These are phyloP conservation scores for Posidonia australis DNA, from an alignment of 106 monocot species.

Conservation along the genomic window DNA sequence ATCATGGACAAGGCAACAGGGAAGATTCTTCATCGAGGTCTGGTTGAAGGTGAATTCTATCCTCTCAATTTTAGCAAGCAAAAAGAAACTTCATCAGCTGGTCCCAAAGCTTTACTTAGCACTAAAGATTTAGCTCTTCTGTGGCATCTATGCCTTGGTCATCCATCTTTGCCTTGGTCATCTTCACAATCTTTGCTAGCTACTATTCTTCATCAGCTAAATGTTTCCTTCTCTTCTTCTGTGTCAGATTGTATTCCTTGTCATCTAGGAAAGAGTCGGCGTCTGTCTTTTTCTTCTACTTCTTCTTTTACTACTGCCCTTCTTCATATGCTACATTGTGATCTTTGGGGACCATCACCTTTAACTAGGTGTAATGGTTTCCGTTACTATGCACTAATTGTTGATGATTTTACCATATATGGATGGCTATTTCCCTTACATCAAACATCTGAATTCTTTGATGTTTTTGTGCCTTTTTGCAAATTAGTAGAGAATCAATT, in stretches of 20 bases:
- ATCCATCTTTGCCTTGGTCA: too few species aligned
- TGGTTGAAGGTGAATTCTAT: not conserved
- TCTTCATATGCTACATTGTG: not conserved
- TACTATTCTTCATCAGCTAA: not conserved
- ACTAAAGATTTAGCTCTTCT: not conserved
- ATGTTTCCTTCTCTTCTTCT: not conserved
- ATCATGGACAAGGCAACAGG: constrained; percentile 1
- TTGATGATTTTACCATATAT: constrained; percentile 4
- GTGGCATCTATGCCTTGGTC: constrained; percentile 1
- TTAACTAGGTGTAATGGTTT: not conserved
- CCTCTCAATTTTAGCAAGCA: too few species aligned
- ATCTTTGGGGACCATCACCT: constrained; percentile 6
- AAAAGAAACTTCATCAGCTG: too few species aligned
- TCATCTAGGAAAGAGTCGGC: not conserved
- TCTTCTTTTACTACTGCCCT: not conserved
- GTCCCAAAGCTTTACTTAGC: not conserved
- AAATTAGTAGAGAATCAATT: not conserved
- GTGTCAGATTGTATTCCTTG: not conserved
- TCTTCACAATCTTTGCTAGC: not conserved
- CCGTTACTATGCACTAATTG: not conserved
- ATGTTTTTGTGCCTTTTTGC: not conserved
- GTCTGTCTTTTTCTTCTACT: not conserved
- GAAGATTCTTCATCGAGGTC: too few species aligned
- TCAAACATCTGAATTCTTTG: not conserved
- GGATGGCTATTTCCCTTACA: constrained; percentile 5